phyloP scores from a whole-genome alignment of 2,329 filamentous ascomycete species.

The Ramularia endophylla region DNA sequence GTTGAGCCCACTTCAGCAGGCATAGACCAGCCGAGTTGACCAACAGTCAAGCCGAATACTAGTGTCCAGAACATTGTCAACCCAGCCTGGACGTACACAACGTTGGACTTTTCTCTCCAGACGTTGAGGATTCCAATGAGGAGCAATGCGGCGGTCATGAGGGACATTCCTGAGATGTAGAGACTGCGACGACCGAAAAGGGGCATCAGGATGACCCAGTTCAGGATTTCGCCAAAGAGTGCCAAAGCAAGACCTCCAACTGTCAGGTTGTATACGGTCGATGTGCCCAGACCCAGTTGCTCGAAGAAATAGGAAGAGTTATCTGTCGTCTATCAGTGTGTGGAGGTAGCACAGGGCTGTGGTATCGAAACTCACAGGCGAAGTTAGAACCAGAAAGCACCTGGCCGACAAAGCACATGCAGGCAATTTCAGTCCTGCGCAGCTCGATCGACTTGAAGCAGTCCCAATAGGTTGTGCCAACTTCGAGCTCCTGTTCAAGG shows the following conservation, averaged over 20 bases:
- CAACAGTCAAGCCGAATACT: slow-evolving; percentile 23
- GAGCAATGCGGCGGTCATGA: slow-evolving; percentile 15
- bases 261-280: slow-evolving; percentile 21
- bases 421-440: slow-evolving; percentile 37
- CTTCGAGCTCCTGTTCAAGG: slow-evolving; percentile 31
- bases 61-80: slow-evolving; percentile 18
- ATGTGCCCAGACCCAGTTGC: slow-evolving; percentile 29
- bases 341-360: no score
- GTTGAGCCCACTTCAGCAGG: slow-evolving; percentile 25
- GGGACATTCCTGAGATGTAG: slow-evolving; percentile 26
- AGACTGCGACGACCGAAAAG: slow-evolving; percentile 32
- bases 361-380: no score
- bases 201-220: slow-evolving; percentile 30
- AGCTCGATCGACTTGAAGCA: slow-evolving; percentile 36
- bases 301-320: slow-evolving; percentile 36
- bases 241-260: slow-evolving; percentile 23
- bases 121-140: slow-evolving; percentile 21
- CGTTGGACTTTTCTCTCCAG: slow-evolving; percentile 11
- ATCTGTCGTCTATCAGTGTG: no score
- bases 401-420: no score
- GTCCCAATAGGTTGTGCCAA: slow-evolving; percentile 29
- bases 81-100: slow-evolving; percentile 21
- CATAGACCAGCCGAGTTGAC: slow-evolving; percentile 22
- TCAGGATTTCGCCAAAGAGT: slow-evolving; percentile 26
- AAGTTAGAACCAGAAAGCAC: no score